Base-by-base conservation (phyloP, 2,329 filamentous ascomycete species). In the Pestalotiopsis sp. region DNA sequence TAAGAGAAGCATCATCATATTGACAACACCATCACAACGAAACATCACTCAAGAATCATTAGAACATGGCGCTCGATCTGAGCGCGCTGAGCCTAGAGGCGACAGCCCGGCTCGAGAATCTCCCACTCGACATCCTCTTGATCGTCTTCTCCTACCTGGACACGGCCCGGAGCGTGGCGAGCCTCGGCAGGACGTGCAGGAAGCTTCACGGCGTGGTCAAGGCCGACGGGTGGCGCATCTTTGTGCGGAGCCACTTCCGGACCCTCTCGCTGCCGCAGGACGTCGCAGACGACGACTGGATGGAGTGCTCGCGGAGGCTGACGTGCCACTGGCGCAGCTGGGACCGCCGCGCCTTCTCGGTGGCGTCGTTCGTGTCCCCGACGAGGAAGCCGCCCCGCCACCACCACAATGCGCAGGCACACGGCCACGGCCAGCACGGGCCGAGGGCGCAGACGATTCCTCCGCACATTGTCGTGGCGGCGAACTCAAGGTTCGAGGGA, bases 301-400 rank as follows among this genome's bases (percentile, higher is more conserved):
- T 72, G 12, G 71, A 75, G 13, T 75, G 84, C 31, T 85, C 85
- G 6, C 78, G 83, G 31, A 81, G 80, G 0, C 74, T 87, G 58
- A 87, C 86, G 0, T 84, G 83, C 71, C 82, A 87, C 66, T 82
- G 84, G 36, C 81, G 85, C 5, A 85, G 83, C 72, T 88, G 86
- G 87, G 86, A 88, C 63, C 82, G 80, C 65, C 81, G 85, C 1
- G 77, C 81, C 0, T 71, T 84, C 49, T 72, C 76, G 6, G 75
- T 72, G n/a, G 68, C 63, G 13, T 67, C 20, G 4, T 76, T 71
- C 58, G 70, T 75, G 36, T 73, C 79, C 20, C 65, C 69, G 59
- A 73, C 74, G 67, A 68, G 71, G 69, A 65, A 69, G 59, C 69
- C 66, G 49, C 70, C 70, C 13, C 72, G 71, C 23, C 68, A 68